Evolutionary conservation across 306 rosid species (phyloP), one percentile per base, ranked within the genome.

Genomic region (Psophocarpus tetragonolobus): DNA sequence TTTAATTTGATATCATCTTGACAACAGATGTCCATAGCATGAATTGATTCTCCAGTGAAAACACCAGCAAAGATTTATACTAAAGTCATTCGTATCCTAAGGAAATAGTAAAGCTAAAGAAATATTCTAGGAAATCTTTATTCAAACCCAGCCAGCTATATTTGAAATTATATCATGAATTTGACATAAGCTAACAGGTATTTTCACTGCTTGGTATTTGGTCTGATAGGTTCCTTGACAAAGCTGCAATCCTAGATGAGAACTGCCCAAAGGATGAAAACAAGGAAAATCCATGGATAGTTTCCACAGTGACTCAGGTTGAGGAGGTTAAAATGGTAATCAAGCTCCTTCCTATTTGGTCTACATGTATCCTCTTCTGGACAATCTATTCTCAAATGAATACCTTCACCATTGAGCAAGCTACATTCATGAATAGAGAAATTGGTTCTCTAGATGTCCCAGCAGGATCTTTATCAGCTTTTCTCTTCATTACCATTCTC

Each of bases 361-460:
- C 99, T 3, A 92, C 99, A 36, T 90, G 99, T 38, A 95, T 95
- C 58, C 96, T 92, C 75, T 95, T 95, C 41, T 95, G 99, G 99
- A 92, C 99, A 7, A 36, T 92, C 56, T 95, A 91, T 80, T 95
- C 99, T 61, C 99, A 95, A 48, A 95, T 91, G 92, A 91, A 87
- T 17, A 95, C 99, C 18, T 95, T 95, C 86, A 92, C 99, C 30
- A 74, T 92, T n/a, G 99, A 92, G 87, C 94, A 95, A 92, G 99
- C 98, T 13, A 92, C 98, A 23, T 84, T 86, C 90, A 95, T 95
- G 99, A 65, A 92, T 60, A 64, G 94, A 65, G 85, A 83, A 68
- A 35, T 92, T 62, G 94, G 97, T 30, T 77, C 82, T 5, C 33
- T 90, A 11, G 77, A 3, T 1, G 47, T 95, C 36, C 99, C 99